phyloP scores from a whole-genome alignment of 352 stramenopile species.

The Phytophthora brassicae region DNA sequence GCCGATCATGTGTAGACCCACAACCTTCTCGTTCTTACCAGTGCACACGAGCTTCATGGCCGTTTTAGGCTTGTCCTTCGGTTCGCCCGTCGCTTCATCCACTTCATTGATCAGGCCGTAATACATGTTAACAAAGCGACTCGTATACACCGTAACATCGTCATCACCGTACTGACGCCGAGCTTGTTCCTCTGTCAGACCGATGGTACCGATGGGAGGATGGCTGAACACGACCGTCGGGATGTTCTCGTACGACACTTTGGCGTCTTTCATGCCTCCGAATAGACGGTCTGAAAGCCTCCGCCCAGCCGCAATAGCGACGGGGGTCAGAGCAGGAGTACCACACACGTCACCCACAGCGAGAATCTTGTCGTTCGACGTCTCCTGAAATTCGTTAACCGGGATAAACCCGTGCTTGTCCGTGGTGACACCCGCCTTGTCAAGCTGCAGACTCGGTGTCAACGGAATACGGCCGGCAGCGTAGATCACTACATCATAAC shows the following conservation, averaged over 20 bases:
- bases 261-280: slow-evolving; percentile 55
- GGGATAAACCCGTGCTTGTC: slow-evolving; percentile 72
- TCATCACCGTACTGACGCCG: slow-evolving; percentile 86
- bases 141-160: slow-evolving; percentile 93
- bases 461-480: slow-evolving; percentile 64
- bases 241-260: slow-evolving; percentile 90
- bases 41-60: slow-evolving; percentile 95
- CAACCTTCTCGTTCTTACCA: slow-evolving; percentile 90
- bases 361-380: slow-evolving; percentile 76
- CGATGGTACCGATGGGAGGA: slow-evolving; percentile 94
- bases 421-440: slow-evolving; percentile 62
- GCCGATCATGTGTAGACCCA: slow-evolving; percentile 97
- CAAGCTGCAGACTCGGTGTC: slow-evolving; percentile 65
- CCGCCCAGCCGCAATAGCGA: slow-evolving; percentile 85
- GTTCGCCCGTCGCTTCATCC: slow-evolving; percentile 27
- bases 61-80: slow-evolving; percentile 90
- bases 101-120: slow-evolving; percentile 90
- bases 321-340: slow-evolving; percentile 75
- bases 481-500: slow-evolving; percentile 89
- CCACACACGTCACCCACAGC: slow-evolving; percentile 78
- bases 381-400: slow-evolving; percentile 92
- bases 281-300: slow-evolving; percentile 88
- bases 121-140: slow-evolving; percentile 95
- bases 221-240: slow-evolving; percentile 97
- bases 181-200: slow-evolving; percentile 91